phyloP scores from a whole-genome alignment of 129 eudicot genomes.

The Chrysanthemum makinoi region DNA sequence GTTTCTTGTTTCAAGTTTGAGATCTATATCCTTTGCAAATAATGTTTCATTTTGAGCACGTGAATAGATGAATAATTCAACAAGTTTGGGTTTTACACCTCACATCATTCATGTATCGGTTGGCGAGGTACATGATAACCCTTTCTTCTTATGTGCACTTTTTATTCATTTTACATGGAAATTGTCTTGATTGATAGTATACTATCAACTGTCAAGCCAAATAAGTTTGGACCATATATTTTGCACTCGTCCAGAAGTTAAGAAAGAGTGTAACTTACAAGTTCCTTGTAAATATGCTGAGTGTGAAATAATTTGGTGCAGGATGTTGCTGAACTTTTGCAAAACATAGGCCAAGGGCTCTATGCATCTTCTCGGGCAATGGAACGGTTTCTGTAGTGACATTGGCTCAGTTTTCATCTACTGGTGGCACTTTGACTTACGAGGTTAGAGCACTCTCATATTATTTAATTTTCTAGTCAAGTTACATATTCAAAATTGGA shows the following conservation, averaged over 20 bases:
- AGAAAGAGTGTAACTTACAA: not conserved
- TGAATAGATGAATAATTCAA: constrained; percentile 87
- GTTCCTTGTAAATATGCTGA: not conserved
- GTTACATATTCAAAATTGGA: constrained; percentile 1
- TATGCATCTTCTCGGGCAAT: constrained; percentile 65
- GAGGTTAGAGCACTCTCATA: constrained; percentile 46
- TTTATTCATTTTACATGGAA: not conserved
- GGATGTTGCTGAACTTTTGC: constrained; percentile 73
- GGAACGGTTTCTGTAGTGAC: constrained; percentile 74
- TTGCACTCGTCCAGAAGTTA: not conserved
- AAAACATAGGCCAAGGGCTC: constrained; percentile 65
- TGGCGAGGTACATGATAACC: constrained; percentile 59
- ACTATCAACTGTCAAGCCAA: not conserved
- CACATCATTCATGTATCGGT: constrained; percentile 58
- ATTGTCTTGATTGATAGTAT: not conserved
- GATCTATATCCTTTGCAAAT: not conserved
- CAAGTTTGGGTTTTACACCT: constrained; percentile 80
- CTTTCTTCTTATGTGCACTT: not conserved
- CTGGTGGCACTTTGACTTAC: constrained; percentile 53
- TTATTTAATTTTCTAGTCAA: not conserved
- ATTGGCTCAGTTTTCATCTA: constrained; percentile 45
- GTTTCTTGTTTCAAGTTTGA: not conserved
- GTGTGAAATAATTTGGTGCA: constrained; percentile 23
- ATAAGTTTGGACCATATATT: not conserved
- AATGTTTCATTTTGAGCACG: constrained; percentile 37